phyloP scores from a whole-genome alignment of 805 yeast species.

The Kodamaea hsintzibuensis region DNA sequence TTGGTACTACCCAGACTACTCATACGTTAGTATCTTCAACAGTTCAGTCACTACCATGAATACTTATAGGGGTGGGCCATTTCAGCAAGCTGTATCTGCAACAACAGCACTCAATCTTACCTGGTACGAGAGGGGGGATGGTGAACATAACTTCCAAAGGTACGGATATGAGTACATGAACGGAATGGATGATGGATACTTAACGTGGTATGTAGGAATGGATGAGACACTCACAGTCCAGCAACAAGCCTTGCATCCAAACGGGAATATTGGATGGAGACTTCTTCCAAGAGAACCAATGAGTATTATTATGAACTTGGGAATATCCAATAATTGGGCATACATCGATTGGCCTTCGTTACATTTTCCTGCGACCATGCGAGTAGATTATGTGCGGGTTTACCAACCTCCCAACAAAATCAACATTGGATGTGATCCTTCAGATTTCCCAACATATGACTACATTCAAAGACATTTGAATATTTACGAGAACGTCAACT shows the following conservation, averaged over 20 bases:
- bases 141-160: slow-evolving; percentile 27
- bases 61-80: slow-evolving; percentile 38
- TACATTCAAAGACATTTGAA: slow-evolving; percentile 33
- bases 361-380: slow-evolving; percentile 36
- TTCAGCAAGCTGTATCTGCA: slow-evolving; percentile 42
- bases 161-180: slow-evolving; percentile 38
- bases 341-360: slow-evolving; percentile 37
- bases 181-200: slow-evolving; percentile 29
- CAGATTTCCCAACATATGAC: slow-evolving; percentile 35
- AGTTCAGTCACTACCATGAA: slow-evolving; percentile 34
- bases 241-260: slow-evolving; percentile 39
- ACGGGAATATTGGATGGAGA: slow-evolving; percentile 40
- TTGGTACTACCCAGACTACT: slow-evolving; percentile 44
- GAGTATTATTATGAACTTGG: slow-evolving; percentile 40
- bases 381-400: slow-evolving; percentile 41
- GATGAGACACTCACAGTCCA: slow-evolving; percentile 27
- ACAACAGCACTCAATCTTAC: slow-evolving; percentile 34
- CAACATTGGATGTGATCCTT: slow-evolving; percentile 40
- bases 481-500: slow-evolving; percentile 36
- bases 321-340: slow-evolving; percentile 43
- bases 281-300: slow-evolving; percentile 39
- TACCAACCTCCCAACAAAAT: slow-evolving; percentile 36
- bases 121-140: slow-evolving; percentile 32
- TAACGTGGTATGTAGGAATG: slow-evolving; percentile 36
- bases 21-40: slow-evolving; percentile 30